Conservation (phyloP, 2,329 filamentous ascomycete genomes). For the Aspergillus puulaauensis region DNA sequence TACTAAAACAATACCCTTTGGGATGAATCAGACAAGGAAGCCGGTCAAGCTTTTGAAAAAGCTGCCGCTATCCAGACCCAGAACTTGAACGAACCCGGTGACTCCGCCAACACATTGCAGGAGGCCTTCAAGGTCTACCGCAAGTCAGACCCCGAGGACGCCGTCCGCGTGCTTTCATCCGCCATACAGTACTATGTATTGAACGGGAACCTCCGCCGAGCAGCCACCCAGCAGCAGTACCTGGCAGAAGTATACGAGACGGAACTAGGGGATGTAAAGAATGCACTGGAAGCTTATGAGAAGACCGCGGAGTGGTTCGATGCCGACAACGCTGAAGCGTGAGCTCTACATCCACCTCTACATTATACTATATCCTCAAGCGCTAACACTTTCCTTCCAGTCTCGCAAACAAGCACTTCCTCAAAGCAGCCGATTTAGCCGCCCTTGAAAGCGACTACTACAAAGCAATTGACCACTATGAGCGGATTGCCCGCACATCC, state of each 20-base stretch:
- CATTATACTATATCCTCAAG: not conserved
- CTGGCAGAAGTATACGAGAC: slow-evolving; percentile 83
- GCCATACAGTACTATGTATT: slow-evolving; percentile 83
- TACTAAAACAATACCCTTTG: not conserved
- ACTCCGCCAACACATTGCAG: slow-evolving; percentile 81
- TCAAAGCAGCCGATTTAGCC: slow-evolving; percentile 86
- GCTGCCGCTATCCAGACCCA: slow-evolving; percentile 77
- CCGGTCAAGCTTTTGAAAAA: slow-evolving; percentile 81
- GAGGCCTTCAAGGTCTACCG: slow-evolving; percentile 96
- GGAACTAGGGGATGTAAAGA: slow-evolving; percentile 74
- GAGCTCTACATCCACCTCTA: slow-evolving; percentile 22
- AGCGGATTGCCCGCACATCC: slow-evolving; percentile 74
- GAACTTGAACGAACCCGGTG: slow-evolving; percentile 86
- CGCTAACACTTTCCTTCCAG: slow-evolving; percentile 42
- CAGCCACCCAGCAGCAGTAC: slow-evolving; percentile 86
- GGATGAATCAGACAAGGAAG: slow-evolving; percentile 67
- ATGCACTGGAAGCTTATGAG: slow-evolving; percentile 80
- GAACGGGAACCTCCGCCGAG: slow-evolving; percentile 87
- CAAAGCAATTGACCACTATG: slow-evolving; percentile 77
- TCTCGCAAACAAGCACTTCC: slow-evolving; percentile 87
- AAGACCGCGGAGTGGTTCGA: slow-evolving; percentile 87
- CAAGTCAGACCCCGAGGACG: slow-evolving; percentile 79
- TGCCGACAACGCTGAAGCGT: slow-evolving; percentile 79
- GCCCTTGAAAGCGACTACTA: slow-evolving; percentile 82
- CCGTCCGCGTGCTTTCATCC: slow-evolving; percentile 73